These are phyloP conservation scores for Neltuma alba DNA, from an alignment of 306 rosid genomes.

Conservation along the genomic window DNA sequence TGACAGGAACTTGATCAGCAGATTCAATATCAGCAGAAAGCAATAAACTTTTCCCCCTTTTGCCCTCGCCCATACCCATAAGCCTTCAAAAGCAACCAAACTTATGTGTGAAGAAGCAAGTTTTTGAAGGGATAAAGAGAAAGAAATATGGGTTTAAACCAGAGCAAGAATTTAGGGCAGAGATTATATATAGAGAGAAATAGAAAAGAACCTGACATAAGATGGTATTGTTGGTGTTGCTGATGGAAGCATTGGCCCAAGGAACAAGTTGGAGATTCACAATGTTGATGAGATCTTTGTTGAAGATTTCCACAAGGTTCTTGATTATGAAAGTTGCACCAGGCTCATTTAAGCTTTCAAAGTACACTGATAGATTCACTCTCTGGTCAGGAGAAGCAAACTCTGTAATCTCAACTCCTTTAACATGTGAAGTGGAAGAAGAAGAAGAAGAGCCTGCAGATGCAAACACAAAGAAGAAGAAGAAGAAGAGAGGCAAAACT, in stretches of 20 bases:
- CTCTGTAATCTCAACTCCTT: not conserved
- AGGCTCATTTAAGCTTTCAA: conserved; percentile 41
- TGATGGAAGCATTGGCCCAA: conserved; percentile 43
- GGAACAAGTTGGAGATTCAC: conserved; percentile 59
- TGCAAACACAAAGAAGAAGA: conserved; percentile 28
- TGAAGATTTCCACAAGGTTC: conserved; percentile 48
- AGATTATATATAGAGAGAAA: not conserved
- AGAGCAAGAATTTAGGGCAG: not conserved
- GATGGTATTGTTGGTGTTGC: conserved; percentile 35
- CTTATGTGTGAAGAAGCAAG: not conserved
- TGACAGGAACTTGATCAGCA: not conserved
- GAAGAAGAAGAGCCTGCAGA: conserved; percentile 28
- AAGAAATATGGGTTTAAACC: not conserved
- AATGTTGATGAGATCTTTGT: conserved; percentile 44
- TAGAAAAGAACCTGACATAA: conserved; percentile 53
- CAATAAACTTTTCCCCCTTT: not conserved
- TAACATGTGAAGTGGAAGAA: conserved; percentile 22
- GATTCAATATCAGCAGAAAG: not conserved
- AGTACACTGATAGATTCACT: conserved; percentile 58
- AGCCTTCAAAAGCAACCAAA: conserved; percentile 10
- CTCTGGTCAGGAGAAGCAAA: conserved; percentile 31
- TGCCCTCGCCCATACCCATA: not conserved
- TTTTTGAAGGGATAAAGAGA: not conserved
- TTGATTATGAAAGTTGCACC: conserved; percentile 50
- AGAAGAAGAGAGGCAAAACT: not conserved